These are phyloP conservation scores for Botrytis tulipae DNA, from an alignment of 2,329 filamentous ascomycete species.

Conservation along the genomic window DNA sequence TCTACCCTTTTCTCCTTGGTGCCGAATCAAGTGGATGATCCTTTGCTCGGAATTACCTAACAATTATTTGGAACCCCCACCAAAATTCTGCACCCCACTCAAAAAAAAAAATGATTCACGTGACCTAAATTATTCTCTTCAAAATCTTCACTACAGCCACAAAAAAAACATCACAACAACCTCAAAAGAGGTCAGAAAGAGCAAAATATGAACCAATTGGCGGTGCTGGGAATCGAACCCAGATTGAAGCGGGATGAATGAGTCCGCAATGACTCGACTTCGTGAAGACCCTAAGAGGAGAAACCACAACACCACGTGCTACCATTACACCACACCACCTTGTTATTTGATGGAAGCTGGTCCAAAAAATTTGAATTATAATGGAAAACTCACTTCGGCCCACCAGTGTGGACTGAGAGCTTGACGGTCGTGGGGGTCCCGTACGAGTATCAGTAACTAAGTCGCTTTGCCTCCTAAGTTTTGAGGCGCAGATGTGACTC, in stretches of 20 bases:
- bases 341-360: fast-evolving
- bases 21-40: background rate
- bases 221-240: constrained; percentile 18
- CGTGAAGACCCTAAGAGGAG: constrained; percentile 12
- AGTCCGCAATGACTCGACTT: background rate
- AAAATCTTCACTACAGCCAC: background rate
- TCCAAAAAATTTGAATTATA: fast-evolving
- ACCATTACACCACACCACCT: constrained; percentile 18
- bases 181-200: background rate
- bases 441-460: background rate
- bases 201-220: background rate
- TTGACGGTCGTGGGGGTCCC: background rate
- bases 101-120: background rate
- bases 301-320: constrained; percentile 18
- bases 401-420: background rate
- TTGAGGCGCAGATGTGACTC: background rate
- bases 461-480: background rate
- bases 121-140: background rate
- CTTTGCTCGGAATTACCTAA: background rate
- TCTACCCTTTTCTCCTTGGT: background rate
- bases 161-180: background rate
- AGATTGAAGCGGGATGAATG: constrained; percentile 10
- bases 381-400: fast-evolving
- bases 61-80: background rate
- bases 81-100: background rate